phyloP scores from a whole-genome alignment of 2,329 filamentous ascomycete species.

The Kalaharituber pfeilii region DNA sequence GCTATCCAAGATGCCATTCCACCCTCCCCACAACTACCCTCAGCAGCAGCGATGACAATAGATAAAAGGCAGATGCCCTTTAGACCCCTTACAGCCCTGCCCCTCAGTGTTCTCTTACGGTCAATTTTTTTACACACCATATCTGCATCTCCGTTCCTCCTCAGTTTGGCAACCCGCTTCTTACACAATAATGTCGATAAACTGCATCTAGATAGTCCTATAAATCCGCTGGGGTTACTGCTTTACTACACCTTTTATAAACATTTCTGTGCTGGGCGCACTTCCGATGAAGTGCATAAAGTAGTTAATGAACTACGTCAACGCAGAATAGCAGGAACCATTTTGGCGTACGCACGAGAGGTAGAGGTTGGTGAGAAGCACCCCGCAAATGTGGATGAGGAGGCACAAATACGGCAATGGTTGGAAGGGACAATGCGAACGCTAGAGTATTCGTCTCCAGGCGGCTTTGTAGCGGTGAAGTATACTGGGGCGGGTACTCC shows the following conservation, averaged over 20 bases:
- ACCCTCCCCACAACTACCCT: background rate
- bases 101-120: conserved; percentile 12
- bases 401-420: conserved; percentile 54
- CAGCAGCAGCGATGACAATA: conserved; percentile 24
- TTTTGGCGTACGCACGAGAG: conserved; percentile 69
- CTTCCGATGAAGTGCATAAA: conserved; percentile 44
- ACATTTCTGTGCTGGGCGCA: conserved; percentile 80
- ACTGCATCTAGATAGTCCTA: background rate
- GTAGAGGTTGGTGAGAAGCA: conserved; percentile 39
- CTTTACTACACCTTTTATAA: conserved; percentile 74
- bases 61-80: too few relatives aligned
- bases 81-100: conserved; percentile 10
- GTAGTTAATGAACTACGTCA: conserved; percentile 50
- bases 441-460: conserved; percentile 26
- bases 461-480: conserved; percentile 40
- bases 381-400: conserved; percentile 32
- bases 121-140: conserved; percentile 16
- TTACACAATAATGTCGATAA: background rate
- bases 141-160: conserved; percentile 9
- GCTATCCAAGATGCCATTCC: background rate
- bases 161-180: background rate
- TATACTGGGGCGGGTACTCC: conserved; percentile 56
- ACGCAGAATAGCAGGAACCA: conserved; percentile 67
- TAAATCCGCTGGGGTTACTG: conserved; percentile 25
- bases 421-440: conserved; percentile 45